These are phyloP conservation scores for Stagonosporopsis chrysanthemi DNA, from an alignment of 2,329 filamentous ascomycete species.

Conservation along the genomic window DNA sequence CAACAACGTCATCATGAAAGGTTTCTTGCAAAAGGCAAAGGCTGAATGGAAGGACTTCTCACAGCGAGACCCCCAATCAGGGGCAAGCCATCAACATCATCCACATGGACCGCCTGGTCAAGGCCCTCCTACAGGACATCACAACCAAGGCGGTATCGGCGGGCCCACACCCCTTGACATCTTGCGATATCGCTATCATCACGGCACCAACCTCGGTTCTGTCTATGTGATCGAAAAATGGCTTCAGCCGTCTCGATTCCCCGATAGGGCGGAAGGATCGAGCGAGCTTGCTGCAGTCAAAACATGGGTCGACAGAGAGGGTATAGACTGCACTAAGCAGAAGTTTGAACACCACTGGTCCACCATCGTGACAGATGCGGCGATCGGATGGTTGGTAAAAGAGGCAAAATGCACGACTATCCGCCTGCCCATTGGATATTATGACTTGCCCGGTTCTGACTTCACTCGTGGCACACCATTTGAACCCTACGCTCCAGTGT, in stretches of 20 bases:
- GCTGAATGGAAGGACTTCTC: conserved; percentile 28
- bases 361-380: conserved; percentile 58
- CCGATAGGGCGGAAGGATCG: conserved; percentile 50
- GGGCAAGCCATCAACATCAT: neutral
- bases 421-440: conserved; percentile 68
- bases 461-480: conserved; percentile 63
- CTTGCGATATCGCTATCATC: conserved; percentile 65
- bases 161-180: conserved; percentile 52
- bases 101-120: neutral
- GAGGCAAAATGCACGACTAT: conserved; percentile 64
- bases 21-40: conserved; percentile 41
- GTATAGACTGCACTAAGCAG: conserved; percentile 57
- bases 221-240: conserved; percentile 68
- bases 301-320: conserved; percentile 56
- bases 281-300: conserved; percentile 63
- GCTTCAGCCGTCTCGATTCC: conserved; percentile 62
- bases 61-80: conserved; percentile 10
- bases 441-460: conserved; percentile 58
- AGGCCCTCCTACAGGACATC: conserved; percentile 9
- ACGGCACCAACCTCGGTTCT: conserved; percentile 66
- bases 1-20: conserved; percentile 30
- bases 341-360: conserved; percentile 65
- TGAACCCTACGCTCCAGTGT: conserved; percentile 57
- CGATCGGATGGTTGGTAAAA: conserved; percentile 62
- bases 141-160: conserved; percentile 44